phyloP scores from a whole-genome alignment of 176 grass and related monocot genomes.

The Eleusine indica region DNA sequence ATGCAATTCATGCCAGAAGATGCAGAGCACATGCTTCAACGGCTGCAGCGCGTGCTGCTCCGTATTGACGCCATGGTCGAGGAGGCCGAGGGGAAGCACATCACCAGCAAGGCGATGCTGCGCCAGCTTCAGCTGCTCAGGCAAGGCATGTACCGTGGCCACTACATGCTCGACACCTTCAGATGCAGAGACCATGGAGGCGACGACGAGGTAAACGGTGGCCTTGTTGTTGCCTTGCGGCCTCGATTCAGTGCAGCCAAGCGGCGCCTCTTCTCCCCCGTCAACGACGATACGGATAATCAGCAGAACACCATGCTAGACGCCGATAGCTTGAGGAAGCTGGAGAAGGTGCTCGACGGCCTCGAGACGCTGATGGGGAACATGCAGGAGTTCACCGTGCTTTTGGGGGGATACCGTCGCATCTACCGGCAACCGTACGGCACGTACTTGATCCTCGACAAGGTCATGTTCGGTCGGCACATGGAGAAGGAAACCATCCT shows the following conservation, averaged over 20 bases:
- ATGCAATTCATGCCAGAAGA: neutral
- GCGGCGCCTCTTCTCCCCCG: neutral
- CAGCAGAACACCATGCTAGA: neutral
- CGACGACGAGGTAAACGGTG: neutral
- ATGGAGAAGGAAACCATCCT: neutral
- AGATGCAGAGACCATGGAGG: neutral
- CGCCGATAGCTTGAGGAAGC: neutral
- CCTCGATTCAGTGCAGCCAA: neutral
- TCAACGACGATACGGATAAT: neutral
- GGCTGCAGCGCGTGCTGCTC: constrained; percentile 30
- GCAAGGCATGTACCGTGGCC: constrained; percentile 36
- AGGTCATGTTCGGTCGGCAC: neutral
- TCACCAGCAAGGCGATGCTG: constrained; percentile 50
- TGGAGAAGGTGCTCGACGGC: neutral
- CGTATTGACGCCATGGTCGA: constrained; percentile 21
- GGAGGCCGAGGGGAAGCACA: constrained; percentile 31
- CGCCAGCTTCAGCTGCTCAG: constrained; percentile 35
- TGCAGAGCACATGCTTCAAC: constrained; percentile 21
- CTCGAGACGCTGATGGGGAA: neutral
- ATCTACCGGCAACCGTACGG: neutral
- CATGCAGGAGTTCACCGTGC: neutral
- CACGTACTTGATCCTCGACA: neutral
- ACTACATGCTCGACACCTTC: constrained; percentile 49
- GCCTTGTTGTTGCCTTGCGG: neutral
- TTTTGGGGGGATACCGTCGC: neutral